Evolutionary conservation across 371 early-diverging fungal species (phyloP).

Genomic region (Fennellomyces sp.): DNA sequence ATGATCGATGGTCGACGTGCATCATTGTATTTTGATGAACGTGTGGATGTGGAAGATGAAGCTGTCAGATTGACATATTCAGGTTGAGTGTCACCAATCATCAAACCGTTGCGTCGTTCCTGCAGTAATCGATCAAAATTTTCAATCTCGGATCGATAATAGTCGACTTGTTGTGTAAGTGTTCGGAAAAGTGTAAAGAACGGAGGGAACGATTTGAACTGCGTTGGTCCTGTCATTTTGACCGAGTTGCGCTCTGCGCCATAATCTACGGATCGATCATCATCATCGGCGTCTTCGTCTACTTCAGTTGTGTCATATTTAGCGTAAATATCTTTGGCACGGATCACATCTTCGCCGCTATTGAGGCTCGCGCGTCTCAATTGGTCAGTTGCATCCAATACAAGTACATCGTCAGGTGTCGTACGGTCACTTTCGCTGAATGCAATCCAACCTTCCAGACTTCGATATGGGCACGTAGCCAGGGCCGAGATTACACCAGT

Average conservation of each 20-base stretch:
- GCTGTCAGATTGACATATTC: not conserved
- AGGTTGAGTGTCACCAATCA: slow-evolving; percentile 31
- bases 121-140: slow-evolving; percentile 58
- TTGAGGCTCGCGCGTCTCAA: slow-evolving; percentile 4
- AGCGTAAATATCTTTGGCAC: slow-evolving; percentile 35
- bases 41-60: slow-evolving; percentile 14
- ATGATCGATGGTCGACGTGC: not conserved
- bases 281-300: slow-evolving; percentile 48
- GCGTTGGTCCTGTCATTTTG: slow-evolving; percentile 35
- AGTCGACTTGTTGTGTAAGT: slow-evolving; percentile 69
- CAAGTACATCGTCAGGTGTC: slow-evolving; percentile 50
- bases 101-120: slow-evolving; percentile 56
- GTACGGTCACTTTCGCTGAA: slow-evolving; percentile 67
- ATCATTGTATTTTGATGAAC: not conserved
- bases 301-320: slow-evolving; percentile 27
- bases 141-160: slow-evolving; percentile 65
- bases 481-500: slow-evolving; percentile 88
- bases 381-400: slow-evolving; percentile 21
- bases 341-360: slow-evolving; percentile 20
- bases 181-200: slow-evolving; percentile 67
- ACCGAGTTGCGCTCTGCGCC: slow-evolving; percentile 37
- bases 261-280: slow-evolving; percentile 55
- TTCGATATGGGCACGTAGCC: slow-evolving; percentile 75
- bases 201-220: slow-evolving; percentile 65
- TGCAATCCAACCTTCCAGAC: slow-evolving; percentile 80